A percentile compares a stretch with the other conserved stretches of the same genome.
Conservation (phyloP, 106 monocot species). For the Ottelia alismoides region DNA sequence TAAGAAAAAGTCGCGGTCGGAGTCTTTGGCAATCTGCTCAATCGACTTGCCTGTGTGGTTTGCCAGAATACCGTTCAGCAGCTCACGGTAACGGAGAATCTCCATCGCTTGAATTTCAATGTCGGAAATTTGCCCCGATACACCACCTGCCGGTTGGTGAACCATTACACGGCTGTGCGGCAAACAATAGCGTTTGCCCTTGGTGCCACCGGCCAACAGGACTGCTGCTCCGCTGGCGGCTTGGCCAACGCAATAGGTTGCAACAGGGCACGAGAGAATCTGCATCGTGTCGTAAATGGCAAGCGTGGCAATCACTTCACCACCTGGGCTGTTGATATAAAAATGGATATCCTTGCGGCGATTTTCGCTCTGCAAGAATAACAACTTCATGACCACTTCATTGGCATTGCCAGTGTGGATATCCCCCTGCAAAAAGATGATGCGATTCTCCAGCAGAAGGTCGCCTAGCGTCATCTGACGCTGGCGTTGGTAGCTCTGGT, state of each 20-base stretch:
- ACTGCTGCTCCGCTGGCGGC: constrained; percentile 65
- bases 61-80: constrained; percentile 37
- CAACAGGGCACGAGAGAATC: constrained; percentile 55
- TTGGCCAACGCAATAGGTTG: constrained; percentile 64
- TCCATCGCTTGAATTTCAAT: constrained; percentile 65
- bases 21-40: constrained; percentile 28
- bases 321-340: constrained; percentile 76
- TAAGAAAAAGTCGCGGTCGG: constrained; percentile 58
- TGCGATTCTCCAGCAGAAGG: too few relatives aligned
- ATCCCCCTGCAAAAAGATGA: constrained; percentile 55
- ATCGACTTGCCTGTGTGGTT: constrained; percentile 42
- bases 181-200: constrained; percentile 38
- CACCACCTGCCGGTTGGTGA: constrained; percentile 64
- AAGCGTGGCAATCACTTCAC: constrained; percentile 54
- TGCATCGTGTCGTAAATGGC: constrained; percentile 82
- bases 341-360: constrained; percentile 50
- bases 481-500: too few relatives aligned
- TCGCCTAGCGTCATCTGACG: too few relatives aligned
- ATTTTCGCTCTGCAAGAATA: constrained; percentile 70
- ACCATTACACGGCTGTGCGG: constrained; percentile 64
- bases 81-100: constrained; percentile 50
- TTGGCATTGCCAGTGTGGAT: constrained; percentile 48
- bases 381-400: constrained; percentile 54
- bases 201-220: constrained; percentile 53
- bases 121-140: constrained; percentile 37